Evolutionary conservation across 2,329 filamentous ascomycete genomes (phyloP).

Genomic region (Penicillium occitanis): DNA sequence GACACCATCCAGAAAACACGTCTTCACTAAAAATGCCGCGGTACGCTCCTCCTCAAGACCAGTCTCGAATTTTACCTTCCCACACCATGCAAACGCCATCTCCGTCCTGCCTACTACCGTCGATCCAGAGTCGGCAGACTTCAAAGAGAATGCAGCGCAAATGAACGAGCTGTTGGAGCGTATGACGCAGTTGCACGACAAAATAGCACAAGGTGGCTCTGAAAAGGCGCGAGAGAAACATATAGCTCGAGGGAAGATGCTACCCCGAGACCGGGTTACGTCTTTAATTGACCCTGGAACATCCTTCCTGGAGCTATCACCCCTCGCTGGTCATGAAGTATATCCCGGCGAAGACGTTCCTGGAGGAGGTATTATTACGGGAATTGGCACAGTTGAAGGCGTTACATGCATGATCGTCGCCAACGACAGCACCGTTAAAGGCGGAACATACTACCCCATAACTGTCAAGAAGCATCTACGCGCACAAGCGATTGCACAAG

Average conservation of each 20-base stretch:
- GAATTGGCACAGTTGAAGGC: slow-evolving; percentile 84
- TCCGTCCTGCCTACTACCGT: slow-evolving; percentile 75
- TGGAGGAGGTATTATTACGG: slow-evolving; percentile 87
- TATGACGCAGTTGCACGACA: slow-evolving; percentile 68
- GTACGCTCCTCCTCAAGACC: slow-evolving; percentile 33
- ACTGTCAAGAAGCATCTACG: slow-evolving; percentile 97
- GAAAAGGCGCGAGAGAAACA: slow-evolving; percentile 86
- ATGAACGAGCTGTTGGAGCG: slow-evolving; percentile 72
- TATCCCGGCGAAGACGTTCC: slow-evolving; percentile 87
- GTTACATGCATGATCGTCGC: slow-evolving; percentile 91
- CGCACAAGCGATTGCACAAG: slow-evolving; percentile 84
- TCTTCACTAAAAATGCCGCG: not conserved
- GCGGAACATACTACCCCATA: slow-evolving; percentile 93
- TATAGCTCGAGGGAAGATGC: slow-evolving; percentile 84
- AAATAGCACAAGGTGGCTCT: slow-evolving; percentile 72
- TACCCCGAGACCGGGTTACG: slow-evolving; percentile 83
- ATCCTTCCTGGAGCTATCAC: slow-evolving; percentile 87
- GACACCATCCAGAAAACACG: not conserved
- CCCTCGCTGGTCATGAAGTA: slow-evolving; percentile 81
- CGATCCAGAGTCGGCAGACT: slow-evolving; percentile 75
- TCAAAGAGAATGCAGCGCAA: slow-evolving; percentile 73
- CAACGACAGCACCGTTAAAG: slow-evolving; percentile 96
- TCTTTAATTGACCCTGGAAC: slow-evolving; percentile 86
- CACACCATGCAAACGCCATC: slow-evolving; percentile 78
- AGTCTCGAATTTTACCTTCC: slow-evolving; percentile 74